Base-by-base conservation (phyloP, 768 basidiomycete genomes). In the Hypsizygus marmoreus region DNA sequence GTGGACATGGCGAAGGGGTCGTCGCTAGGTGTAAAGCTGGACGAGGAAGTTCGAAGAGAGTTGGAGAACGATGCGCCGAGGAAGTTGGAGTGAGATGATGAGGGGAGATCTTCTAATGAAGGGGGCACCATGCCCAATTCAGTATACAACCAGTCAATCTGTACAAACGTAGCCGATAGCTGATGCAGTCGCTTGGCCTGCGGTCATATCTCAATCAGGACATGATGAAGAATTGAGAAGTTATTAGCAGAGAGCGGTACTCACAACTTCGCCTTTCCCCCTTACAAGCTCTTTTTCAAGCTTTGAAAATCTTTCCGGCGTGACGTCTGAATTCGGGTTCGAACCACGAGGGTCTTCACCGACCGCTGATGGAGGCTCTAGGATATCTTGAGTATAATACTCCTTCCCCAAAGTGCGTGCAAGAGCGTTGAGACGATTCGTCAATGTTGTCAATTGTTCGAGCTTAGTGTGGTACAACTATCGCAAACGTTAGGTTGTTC, bases 211-310 rank as follows among this genome's bases (percentile, higher is more conserved):
- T 43, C 47, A 34, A 49, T 39, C 42, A 40, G 4, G 14, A 40
- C 23, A 16, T 32, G 10, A 14, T 9, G 13, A 19, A 30, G 12
- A 12, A 17, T 8, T n/a, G 30, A 39, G 19, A 34, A 36, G 29
- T 10, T 20, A 30, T 40, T 4, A 16, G 31, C 33, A n/a, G n/a
- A n/a, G n/a, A n/a, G n/a, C n/a, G n/a, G n/a, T n/a, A 73, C 88
- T 58, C 56, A 91, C 88, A 43, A 91, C 77, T 78, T 95, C 92
- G n/a, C 79, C 78, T 65, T 92, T 92, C 9, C 89, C 91, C 42
- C 86, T 74, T 8, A 88, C 83, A 13, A 93, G 76, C 58, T 94
- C 91, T 61, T 88, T 86, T 72, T 94, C 90, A 4, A 95, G 70
- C 55, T 73, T 84, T 35, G 81, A 75, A 59, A 95, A 90, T 10